These are phyloP conservation scores for Aspergillus hiratsukae DNA, from an alignment of 2,329 filamentous ascomycete genomes.

Conservation along the genomic window DNA sequence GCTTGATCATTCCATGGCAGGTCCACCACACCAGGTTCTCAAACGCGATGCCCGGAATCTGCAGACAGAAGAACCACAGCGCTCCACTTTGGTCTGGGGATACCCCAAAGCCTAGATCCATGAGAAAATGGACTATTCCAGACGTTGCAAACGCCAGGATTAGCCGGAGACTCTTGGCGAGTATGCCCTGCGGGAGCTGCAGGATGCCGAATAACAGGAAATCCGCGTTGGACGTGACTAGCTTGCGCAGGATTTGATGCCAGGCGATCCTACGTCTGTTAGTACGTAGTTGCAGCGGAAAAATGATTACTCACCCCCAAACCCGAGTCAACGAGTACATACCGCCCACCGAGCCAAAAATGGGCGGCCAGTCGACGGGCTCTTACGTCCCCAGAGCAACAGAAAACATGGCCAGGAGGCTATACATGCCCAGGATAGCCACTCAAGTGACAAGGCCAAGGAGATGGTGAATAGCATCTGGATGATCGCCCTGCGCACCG, in stretches of 20 bases:
- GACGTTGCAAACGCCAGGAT: conserved; percentile 14
- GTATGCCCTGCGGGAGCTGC: background rate
- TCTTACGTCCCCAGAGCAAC: conserved; percentile 7
- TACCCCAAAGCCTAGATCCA: conserved; percentile 17
- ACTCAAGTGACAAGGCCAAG: conserved; percentile 12
- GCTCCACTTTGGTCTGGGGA: conserved; percentile 6
- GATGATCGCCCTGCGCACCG: background rate
- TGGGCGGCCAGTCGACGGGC: conserved; percentile 15
- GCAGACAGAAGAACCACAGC: conserved; percentile 16
- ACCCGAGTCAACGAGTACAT: conserved; percentile 12
- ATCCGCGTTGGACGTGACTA: conserved; percentile 11
- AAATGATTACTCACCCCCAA: conserved; percentile 13
- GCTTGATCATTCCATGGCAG: background rate
- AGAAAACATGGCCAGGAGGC: background rate
- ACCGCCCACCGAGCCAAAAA: conserved; percentile 7
- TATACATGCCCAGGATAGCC: conserved; percentile 12
- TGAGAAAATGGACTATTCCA: conserved; percentile 12
- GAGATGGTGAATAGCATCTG: conserved; percentile 10
- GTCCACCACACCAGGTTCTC: conserved; percentile 3
- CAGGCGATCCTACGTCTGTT: conserved; percentile 9
- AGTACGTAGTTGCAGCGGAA: background rate
- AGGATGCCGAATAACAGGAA: conserved; percentile 8
- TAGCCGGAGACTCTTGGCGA: conserved; percentile 6
- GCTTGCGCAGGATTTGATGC: conserved; percentile 18
- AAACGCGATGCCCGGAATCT: conserved; percentile 8